phyloP scores from a whole-genome alignment of 2,329 filamentous ascomycete genomes.

The Chaetomium olivaceum region DNA sequence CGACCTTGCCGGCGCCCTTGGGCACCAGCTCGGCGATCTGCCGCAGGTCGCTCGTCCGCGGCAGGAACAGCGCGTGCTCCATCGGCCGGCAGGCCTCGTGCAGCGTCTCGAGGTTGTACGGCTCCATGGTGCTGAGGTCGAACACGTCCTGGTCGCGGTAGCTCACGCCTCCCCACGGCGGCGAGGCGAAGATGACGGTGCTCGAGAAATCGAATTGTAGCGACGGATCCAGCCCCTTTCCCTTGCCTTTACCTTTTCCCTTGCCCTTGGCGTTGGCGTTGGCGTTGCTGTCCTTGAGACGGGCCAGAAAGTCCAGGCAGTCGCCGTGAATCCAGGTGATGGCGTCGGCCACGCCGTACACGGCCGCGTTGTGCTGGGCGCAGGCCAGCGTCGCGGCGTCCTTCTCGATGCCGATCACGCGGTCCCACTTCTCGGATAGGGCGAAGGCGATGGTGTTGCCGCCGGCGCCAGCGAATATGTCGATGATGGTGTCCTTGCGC shows the following conservation, averaged over 20 bases:
- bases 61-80: constrained; percentile 75
- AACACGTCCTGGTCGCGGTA: constrained; percentile 69
- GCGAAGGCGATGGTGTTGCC: constrained; percentile 97
- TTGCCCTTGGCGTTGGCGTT: not conserved
- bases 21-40: constrained; percentile 67
- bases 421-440: constrained; percentile 73
- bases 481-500: constrained; percentile 66
- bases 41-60: constrained; percentile 77
- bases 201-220: constrained; percentile 45
- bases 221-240: constrained; percentile 38
- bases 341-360: constrained; percentile 75
- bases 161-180: constrained; percentile 61
- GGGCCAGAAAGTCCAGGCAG: constrained; percentile 73
- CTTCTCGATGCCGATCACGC: constrained; percentile 85
- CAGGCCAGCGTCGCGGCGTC: constrained; percentile 79
- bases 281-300: constrained; percentile 23
- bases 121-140: constrained; percentile 81
- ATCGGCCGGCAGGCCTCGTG: constrained; percentile 61
- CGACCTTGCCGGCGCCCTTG: constrained; percentile 54
- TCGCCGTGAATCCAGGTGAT: constrained; percentile 89
- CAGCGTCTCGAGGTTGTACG: constrained; percentile 70
- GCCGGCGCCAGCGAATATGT: constrained; percentile 88
- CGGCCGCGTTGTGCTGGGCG: constrained; percentile 84
- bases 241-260: not conserved
- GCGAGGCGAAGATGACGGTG: constrained; percentile 58